Evolutionary conservation across 2,329 filamentous ascomycete genomes (phyloP).

Genomic region (Colletotrichum liaoningense): DNA sequence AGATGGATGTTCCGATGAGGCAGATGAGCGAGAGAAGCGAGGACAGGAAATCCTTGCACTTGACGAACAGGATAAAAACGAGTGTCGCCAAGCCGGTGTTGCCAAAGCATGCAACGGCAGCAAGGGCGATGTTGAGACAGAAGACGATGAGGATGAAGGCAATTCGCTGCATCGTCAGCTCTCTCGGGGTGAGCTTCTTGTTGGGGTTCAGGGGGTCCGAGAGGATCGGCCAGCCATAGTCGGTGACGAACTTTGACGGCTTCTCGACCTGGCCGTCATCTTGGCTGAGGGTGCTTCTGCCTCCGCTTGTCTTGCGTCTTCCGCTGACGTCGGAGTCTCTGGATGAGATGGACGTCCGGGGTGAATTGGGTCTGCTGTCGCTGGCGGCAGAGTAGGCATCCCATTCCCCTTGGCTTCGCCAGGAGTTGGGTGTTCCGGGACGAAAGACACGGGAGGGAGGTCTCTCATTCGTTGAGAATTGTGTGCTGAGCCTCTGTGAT

Average conservation of each 20-base stretch:
- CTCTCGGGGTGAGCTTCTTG: slow-evolving; percentile 8
- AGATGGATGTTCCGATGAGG: slow-evolving; percentile 1
- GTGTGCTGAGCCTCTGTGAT: not conserved
- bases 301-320: not conserved
- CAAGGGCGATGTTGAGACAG: not conserved
- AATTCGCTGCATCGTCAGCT: not conserved
- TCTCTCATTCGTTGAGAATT: not conserved
- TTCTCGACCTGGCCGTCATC: not conserved
- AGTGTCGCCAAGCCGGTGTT: slow-evolving; percentile 1
- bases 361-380: not conserved
- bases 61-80: slow-evolving; percentile 15
- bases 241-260: slow-evolving; percentile 14
- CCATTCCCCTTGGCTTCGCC: slow-evolving; percentile 20
- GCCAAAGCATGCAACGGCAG: slow-evolving; percentile 2
- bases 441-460: not conserved
- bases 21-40: slow-evolving; percentile 3
- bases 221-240: slow-evolving; percentile 15
- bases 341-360: not conserved
- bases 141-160: not conserved
- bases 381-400: slow-evolving; percentile 13
- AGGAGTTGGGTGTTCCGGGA: slow-evolving; percentile 11
- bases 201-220: slow-evolving; percentile 1
- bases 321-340: not conserved
- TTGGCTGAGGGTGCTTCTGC: not conserved
- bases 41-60: slow-evolving; percentile 13